Evolutionary conservation across 306 rosid species (phyloP).

Genomic region (Rosa multiflora): DNA sequence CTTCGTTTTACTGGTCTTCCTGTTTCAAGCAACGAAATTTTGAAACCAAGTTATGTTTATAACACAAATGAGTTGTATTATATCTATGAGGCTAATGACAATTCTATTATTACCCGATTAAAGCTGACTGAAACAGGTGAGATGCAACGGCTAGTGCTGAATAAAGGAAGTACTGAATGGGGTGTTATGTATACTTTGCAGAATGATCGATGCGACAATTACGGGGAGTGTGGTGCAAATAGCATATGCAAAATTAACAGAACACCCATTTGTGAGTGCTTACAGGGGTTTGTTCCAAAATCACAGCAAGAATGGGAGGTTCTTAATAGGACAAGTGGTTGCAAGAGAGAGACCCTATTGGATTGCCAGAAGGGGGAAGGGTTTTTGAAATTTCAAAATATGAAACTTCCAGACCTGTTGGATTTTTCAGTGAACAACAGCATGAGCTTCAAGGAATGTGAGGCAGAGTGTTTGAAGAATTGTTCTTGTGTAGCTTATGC

Average conservation of each 20-base stretch:
- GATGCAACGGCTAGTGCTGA: background rate
- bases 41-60: background rate
- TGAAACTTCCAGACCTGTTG: slow-evolving; percentile 37
- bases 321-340: slow-evolving; percentile 30
- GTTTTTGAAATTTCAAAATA: slow-evolving; percentile 21
- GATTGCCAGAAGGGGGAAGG: slow-evolving; percentile 30
- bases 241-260: slow-evolving; percentile 24
- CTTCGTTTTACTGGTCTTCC: background rate
- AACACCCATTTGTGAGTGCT: slow-evolving; percentile 29
- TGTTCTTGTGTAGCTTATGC: slow-evolving; percentile 49
- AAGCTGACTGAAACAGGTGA: background rate
- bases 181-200: slow-evolving; percentile 14
- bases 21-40: background rate
- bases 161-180: slow-evolving; percentile 3
- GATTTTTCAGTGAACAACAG: slow-evolving; percentile 28
- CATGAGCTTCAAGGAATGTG: slow-evolving; percentile 27
- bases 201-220: slow-evolving; percentile 28
- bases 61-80: slow-evolving; percentile 1
- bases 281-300: slow-evolving; percentile 33
- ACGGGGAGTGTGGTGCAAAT: slow-evolving; percentile 38
- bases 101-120: background rate
- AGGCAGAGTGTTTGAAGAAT: slow-evolving; percentile 29
- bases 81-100: too few species aligned
- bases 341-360: slow-evolving; percentile 27
- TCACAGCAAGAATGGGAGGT: slow-evolving; percentile 17